Base-by-base conservation (phyloP, 768 basidiomycete genomes). In the Melanogaster broomeanus region DNA sequence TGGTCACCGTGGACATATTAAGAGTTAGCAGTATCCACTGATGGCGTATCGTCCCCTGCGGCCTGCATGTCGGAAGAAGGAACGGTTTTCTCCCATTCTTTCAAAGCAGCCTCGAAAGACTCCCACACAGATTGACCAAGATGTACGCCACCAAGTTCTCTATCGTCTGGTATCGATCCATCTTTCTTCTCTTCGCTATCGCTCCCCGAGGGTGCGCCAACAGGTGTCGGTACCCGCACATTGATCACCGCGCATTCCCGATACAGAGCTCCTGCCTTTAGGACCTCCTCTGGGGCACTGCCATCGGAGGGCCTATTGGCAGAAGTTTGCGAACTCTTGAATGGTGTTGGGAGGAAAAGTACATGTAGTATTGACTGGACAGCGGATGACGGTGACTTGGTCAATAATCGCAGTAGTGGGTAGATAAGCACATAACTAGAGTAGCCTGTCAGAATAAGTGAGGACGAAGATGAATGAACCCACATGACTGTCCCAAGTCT, bases 361-460 rank as follows among this genome's bases (percentile, higher is more conserved):
- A 79, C 85, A 54, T 93, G 93, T 3, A 94, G 68, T n/a, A 93
- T 73, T 3, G 84, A 79, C 63, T 96, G 90, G n/a, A 88, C 72
- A 0, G 86, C 72, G 8, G 81, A 72, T 3, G 55, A 63, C 1
- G 90, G 78, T 0, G 85, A 82, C 60, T 94, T 94, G 6, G 85
- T 81, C 58, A 89, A 65, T 38, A 94, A 58, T 22, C 84, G 74
- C 16, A 92, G 70, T 5, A 92, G 38, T 0, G 90, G 91, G 51
- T 84, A 83, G 7, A 85, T 59, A 6, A 86, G 4, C 31, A 89
- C 53, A 60, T 92, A 93, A 31, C 91, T 90, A 9, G 42, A 56
- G 25, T 22, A 34, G 15, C 45, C 18, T 1, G 40, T 65, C 8
- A 57, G 43, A 43, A n/a, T 45, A 46, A 22, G 1, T 37, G 21